phyloP scores from a whole-genome alignment of 148 eudicot genomes.

The Vaccinium corymbosum region DNA sequence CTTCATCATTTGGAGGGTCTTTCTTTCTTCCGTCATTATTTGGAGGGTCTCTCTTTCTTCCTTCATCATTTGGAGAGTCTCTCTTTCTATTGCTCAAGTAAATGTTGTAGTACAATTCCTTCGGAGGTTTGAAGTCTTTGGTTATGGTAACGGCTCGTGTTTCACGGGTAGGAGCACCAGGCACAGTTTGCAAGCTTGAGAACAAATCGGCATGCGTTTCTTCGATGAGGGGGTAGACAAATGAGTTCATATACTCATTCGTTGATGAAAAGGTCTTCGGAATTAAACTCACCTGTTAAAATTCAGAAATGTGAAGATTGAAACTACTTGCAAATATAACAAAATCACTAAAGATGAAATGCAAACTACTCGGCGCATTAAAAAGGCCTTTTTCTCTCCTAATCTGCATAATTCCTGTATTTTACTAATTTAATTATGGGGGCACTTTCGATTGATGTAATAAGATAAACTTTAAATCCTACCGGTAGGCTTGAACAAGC shows the following conservation, averaged over 20 bases:
- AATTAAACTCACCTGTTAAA: conserved; percentile 36
- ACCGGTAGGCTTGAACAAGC: no score
- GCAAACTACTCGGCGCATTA: background rate
- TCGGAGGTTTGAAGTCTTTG: conserved; percentile 21
- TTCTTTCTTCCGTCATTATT: no score
- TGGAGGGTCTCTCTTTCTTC: background rate
- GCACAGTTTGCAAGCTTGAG: conserved; percentile 23
- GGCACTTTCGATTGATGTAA: no score
- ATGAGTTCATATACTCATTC: conserved; percentile 36
- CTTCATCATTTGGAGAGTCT: conserved; percentile 17
- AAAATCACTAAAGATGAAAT: background rate
- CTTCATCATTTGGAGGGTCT: no score
- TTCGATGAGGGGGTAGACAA: conserved; percentile 40
- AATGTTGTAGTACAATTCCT: conserved; percentile 29
- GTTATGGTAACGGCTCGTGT: background rate
- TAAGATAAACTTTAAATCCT: no score
- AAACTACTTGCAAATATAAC: background rate
- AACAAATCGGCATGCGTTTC: conserved; percentile 47
- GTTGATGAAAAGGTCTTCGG: conserved; percentile 34
- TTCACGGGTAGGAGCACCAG: conserved; percentile 30
- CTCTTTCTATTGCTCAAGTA: background rate
- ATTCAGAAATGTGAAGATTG: background rate
- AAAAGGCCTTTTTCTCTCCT: background rate
- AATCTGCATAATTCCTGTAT: no score
- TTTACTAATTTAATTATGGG: no score